A percentile compares a stretch with the other conserved stretches of the same genome.
These are phyloP conservation scores for Yamadazyma paraphyllophila DNA, from an alignment of 805 yeast genomes.

Conservation along the genomic window DNA sequence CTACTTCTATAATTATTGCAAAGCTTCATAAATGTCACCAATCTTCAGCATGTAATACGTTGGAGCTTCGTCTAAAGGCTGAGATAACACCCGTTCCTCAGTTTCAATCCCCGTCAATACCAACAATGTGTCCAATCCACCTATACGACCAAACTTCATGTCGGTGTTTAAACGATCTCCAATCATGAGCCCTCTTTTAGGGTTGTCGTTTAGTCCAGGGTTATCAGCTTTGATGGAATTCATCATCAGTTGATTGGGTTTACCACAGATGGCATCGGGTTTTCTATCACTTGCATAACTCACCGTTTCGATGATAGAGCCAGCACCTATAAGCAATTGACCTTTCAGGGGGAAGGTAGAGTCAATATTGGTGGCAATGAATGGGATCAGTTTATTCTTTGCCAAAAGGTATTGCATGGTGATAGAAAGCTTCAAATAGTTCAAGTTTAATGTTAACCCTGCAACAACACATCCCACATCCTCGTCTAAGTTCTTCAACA, in stretches of 20 bases:
- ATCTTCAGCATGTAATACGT: conserved; percentile 65
- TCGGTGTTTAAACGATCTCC: conserved; percentile 96
- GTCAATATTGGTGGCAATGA: conserved; percentile 92
- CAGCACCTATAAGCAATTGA: conserved; percentile 88
- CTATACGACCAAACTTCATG: conserved; percentile 84
- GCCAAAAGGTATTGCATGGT: conserved; percentile 78
- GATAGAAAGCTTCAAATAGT: conserved; percentile 76
- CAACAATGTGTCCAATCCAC: conserved; percentile 81
- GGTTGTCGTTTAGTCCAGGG: conserved; percentile 45
- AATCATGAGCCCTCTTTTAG: conserved; percentile 75
- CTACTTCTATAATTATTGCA: neutral
- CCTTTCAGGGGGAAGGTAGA: conserved; percentile 93
- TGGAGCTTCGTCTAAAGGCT: conserved; percentile 49
- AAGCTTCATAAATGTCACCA: conserved; percentile 70
- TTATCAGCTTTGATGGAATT: conserved; percentile 75
- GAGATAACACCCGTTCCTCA: conserved; percentile 53
- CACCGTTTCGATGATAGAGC: conserved; percentile 79
- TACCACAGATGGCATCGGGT: conserved; percentile 85
- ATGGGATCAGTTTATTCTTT: conserved; percentile 55
- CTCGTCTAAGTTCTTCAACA: conserved; percentile 60
- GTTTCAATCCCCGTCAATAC: conserved; percentile 92
- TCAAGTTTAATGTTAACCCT: conserved; percentile 75
- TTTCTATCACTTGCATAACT: conserved; percentile 73
- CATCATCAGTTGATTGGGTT: conserved; percentile 88
- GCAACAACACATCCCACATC: conserved; percentile 85